A percentile compares a stretch with the other conserved stretches of the same genome.
These are phyloP conservation scores for Triangularia verruculosa DNA, from an alignment of 2,329 filamentous ascomycete genomes.

Conservation along the genomic window DNA sequence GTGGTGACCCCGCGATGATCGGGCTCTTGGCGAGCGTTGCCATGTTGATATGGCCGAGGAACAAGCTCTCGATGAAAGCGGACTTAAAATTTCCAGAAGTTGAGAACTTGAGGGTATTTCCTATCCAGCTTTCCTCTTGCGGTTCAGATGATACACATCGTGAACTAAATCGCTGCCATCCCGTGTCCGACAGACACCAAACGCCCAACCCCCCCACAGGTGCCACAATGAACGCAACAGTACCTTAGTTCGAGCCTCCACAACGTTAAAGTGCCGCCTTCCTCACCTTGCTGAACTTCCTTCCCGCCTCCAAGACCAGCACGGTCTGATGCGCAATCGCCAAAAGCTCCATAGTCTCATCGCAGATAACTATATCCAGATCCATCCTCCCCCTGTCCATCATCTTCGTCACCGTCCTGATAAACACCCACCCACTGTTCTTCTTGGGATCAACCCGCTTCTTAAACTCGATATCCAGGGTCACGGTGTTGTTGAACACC, in stretches of 20 bases:
- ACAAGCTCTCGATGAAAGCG: too few species aligned
- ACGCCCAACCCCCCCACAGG: too few species aligned
- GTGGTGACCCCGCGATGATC: background rate
- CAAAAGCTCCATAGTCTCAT: constrained; percentile 26
- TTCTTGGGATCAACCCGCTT: constrained; percentile 22
- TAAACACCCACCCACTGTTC: constrained; percentile 27
- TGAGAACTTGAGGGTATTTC: too few species aligned
- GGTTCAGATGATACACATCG: too few species aligned
- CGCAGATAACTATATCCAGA: constrained; percentile 25
- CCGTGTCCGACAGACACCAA: too few species aligned
- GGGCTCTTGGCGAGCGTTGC: background rate
- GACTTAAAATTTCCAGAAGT: too few species aligned
- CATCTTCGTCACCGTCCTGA: constrained; percentile 23
- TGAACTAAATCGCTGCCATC: too few species aligned
- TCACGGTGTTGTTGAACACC: constrained; percentile 24
- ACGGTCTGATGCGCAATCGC: constrained; percentile 24
- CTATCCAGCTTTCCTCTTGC: too few species aligned
- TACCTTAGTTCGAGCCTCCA: too few species aligned
- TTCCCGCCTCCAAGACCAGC: constrained; percentile 24
- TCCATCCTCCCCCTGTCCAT: constrained; percentile 28
- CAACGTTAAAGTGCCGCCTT: constrained; percentile 2
- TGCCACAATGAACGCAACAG: too few species aligned
- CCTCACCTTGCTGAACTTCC: constrained; percentile 21
- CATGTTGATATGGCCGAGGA: background rate
- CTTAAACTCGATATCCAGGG: constrained; percentile 32